Evolutionary conservation across 202 grass and related monocot species (phyloP), one percentile per base, ranked within the genome.

Genomic region (Brachypodium distachyon): DNA sequence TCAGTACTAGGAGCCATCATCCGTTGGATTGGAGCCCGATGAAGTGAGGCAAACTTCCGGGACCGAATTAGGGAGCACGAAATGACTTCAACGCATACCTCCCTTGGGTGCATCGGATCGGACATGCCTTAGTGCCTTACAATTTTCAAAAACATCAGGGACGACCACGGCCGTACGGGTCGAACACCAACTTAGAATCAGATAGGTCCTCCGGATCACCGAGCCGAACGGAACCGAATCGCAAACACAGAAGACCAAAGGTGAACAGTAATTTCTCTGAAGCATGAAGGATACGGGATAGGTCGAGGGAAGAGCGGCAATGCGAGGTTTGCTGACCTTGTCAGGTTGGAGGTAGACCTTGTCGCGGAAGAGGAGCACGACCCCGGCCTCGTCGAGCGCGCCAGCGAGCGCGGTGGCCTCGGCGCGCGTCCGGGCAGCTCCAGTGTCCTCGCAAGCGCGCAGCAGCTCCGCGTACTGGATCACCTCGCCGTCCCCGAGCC

Each of bases 271-370:
- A 7, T 40, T 2, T 41, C 14, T 5, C 9, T 18, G 23, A 17
- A 4, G 38, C 21, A 27, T 19, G 1, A 36, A 5, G 69, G 25
- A 37, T 16, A 43, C 29, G 5, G 44, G 49, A 41, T 19, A 5
- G 76, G 36, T 27, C 22, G 19, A 9, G 37, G 16, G 42, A 13
- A 27, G 19, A 21, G 64, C 43, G 43, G 60, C 28, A 83, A 83
- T 62, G 52, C 26, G 64, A 59, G 29, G 19, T 25, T 39, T 57
- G 55, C 64, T 29, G 21, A 98, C 96, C 96, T 98, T 98, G 39
- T 95, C 67, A 3, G 96, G 96, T 26, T 90, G 96, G 70, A 98
- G 91, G 76, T 95, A 92, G 39, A 98, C 96, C 77, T 90, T 98
- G 73, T 98, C 92, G 27, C 92, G 87, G 73, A 99, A 95, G 68